These are phyloP conservation scores for Linum tenue DNA, from an alignment of 345 rosid species.

Conservation along the genomic window DNA sequence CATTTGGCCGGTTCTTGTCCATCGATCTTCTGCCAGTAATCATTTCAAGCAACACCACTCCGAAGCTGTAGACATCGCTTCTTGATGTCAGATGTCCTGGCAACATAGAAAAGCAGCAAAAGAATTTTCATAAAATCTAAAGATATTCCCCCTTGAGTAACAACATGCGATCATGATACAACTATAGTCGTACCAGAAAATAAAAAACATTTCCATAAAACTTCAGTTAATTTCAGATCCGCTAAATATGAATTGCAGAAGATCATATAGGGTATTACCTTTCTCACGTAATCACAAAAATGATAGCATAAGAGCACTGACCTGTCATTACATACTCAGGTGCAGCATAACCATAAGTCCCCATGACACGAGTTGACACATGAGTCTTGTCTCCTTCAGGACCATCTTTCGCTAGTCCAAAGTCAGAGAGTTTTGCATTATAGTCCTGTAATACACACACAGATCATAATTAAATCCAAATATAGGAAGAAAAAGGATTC, in stretches of 20 bases:
- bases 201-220: too few species aligned
- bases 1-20: slow-evolving; percentile 84
- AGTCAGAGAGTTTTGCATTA: slow-evolving; percentile 91
- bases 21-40: slow-evolving; percentile 91
- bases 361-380: slow-evolving; percentile 97
- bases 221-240: too few species aligned
- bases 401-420: slow-evolving; percentile 98
- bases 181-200: too few species aligned
- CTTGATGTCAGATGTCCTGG: slow-evolving; percentile 86
- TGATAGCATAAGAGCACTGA: slow-evolving; percentile 17
- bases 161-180: too few species aligned
- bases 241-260: too few species aligned
- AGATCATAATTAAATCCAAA: slow-evolving; percentile 11
- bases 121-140: too few species aligned
- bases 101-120: slow-evolving; percentile 1
- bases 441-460: slow-evolving; percentile 53
- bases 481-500: background rate
- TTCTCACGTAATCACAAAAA: background rate
- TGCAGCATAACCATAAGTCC: slow-evolving; percentile 96
- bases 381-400: slow-evolving; percentile 98
- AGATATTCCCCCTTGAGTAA: background rate
- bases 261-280: too few species aligned
- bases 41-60: slow-evolving; percentile 88
- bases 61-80: slow-evolving; percentile 95
- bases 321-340: slow-evolving; percentile 99